Evolutionary conservation across 441 rosid genomes (phyloP), one percentile per base, ranked within the genome.

Genomic region (Pelargonium citronellum): DNA sequence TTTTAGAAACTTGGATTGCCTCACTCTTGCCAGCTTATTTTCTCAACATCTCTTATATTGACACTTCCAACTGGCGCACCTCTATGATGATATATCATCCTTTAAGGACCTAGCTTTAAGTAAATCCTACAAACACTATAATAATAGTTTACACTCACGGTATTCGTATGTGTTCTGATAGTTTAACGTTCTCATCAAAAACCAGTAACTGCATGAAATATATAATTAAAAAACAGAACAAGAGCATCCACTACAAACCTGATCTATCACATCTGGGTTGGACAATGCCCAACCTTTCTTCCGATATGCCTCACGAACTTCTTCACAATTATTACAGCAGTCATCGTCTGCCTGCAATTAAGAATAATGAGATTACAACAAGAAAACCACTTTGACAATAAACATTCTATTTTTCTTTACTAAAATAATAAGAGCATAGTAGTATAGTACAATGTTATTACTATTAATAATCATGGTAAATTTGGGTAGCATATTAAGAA

Each of bases 261-360:
- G 98, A 80, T 92, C 99, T 61, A 95, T 80, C 66, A 79, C 12
- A 80, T 89, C 95, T 2, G 91, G 91, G 85, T 95, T 87, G 43
- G 98, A 75, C 57, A 95, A 24, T 0, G 88, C 95, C 99, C 99
- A 92, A 41, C 99, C 99, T 87, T 90, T 95, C 84, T 84, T 92
- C 73, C 91, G 80, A 79, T 95, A 95, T 75, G 98, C 97, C 80
- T 89, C 98, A 73, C 89, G 99, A 75, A 95, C 99, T 20, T 92
- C 99, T 79, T 95, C 99, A 69, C 99, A 92, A 64, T 84, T 71
- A 81, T 92, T 92, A 74, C 99, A 95, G 47, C 98, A 95, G 61
- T 91, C 78, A 68, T 90, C 97, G 82, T 89, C 98, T 6, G 93
- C 8, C 97, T 90, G 78, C 70, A 80, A 34, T 6, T 60, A 66